phyloP scores from a whole-genome alignment of 139 green algal species.

The Closterium sp. region DNA sequence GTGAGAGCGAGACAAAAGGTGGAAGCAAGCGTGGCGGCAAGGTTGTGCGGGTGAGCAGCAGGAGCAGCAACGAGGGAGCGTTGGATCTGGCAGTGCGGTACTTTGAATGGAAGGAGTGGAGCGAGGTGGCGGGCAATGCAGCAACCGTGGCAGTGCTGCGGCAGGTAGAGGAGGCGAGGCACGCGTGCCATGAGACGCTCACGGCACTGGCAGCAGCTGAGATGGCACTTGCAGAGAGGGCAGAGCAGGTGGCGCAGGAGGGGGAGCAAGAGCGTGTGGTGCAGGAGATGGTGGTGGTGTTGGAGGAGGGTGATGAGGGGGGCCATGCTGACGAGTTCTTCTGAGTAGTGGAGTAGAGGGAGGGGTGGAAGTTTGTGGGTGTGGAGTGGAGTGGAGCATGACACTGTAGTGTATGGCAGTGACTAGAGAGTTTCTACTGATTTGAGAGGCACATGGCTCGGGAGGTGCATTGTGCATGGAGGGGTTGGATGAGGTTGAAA shows the following conservation, averaged over 20 bases:
- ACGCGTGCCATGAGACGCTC: background rate
- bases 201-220: background rate
- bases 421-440: too few relatives aligned
- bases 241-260: background rate
- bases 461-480: too few relatives aligned
- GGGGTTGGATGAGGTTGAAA: too few relatives aligned
- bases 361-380: too few relatives aligned
- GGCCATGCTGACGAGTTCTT: too few relatives aligned
- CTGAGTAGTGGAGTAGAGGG: too few relatives aligned
- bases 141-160: background rate
- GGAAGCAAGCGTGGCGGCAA: too few relatives aligned
- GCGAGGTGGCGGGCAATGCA: background rate
- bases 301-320: background rate
- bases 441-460: too few relatives aligned
- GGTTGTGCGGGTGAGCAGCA: background rate
- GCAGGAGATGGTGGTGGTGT: background rate
- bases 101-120: background rate
- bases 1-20: background rate
- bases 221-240: background rate
- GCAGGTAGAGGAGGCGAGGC: background rate
- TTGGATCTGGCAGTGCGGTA: background rate
- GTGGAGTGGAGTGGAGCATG: too few relatives aligned
- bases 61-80: background rate
- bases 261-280: background rate
- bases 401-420: too few relatives aligned